These are phyloP conservation scores for Brassica carinata DNA, from an alignment of 345 rosid genomes.

Conservation along the genomic window DNA sequence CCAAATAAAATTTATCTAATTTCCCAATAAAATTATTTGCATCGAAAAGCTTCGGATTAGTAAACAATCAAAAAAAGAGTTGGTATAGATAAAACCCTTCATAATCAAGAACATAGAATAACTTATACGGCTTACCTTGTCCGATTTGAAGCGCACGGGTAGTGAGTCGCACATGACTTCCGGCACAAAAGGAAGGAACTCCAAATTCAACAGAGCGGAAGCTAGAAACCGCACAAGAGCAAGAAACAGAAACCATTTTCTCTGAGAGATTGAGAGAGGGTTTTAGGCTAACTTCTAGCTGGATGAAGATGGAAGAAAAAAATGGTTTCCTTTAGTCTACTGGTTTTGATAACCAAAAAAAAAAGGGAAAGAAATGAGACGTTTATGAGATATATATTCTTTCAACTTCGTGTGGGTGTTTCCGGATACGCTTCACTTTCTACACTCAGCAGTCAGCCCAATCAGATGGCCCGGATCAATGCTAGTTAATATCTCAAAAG, in stretches of 20 bases:
- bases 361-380: neutral
- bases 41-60: neutral
- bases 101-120: neutral
- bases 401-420: neutral
- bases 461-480: neutral
- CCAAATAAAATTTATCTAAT: neutral
- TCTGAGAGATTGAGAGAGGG: constrained; percentile 1
- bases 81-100: neutral
- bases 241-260: constrained; percentile 35
- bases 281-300: neutral
- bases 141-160: constrained; percentile 13
- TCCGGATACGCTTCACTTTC: neutral
- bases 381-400: neutral
- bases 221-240: constrained; percentile 25
- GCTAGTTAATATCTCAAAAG: neutral
- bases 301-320: neutral
- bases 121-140: constrained; percentile 26
- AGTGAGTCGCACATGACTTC: constrained; percentile 11
- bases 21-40: neutral
- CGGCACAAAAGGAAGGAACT: constrained; percentile 13
- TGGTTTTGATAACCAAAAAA: neutral
- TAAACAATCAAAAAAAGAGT: neutral
- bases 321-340: neutral
- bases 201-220: constrained; percentile 5
- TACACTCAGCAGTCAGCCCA: neutral